Conservation (phyloP, 1,284 basidiomycete genomes). For the Ustilago bromivora region DNA sequence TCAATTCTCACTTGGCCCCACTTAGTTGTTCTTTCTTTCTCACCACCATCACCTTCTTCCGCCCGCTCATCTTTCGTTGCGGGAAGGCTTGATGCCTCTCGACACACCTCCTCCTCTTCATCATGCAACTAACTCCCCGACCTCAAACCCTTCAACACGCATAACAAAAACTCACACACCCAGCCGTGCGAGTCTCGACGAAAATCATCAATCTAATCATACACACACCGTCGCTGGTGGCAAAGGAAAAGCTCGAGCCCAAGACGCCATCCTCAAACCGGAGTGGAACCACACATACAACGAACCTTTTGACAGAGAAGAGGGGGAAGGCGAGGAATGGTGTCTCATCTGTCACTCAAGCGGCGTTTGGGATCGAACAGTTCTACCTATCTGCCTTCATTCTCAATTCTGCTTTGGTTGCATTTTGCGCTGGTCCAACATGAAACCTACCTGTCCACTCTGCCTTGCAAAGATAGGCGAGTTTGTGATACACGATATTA, state of each 20-base stretch:
- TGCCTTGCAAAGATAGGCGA: slow-evolving; percentile 61
- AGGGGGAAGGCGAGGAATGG: slow-evolving; percentile 21
- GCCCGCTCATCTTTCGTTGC: no score
- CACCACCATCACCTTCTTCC: no score
- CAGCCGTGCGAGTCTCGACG: no score
- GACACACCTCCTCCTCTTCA: no score
- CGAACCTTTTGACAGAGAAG: neutral
- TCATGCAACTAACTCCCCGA: no score
- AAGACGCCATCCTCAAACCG: neutral
- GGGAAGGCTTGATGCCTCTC: no score
- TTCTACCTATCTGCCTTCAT: slow-evolving; percentile 64
- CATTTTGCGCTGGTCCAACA: slow-evolving; percentile 65
- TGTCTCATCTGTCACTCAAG: slow-evolving; percentile 67
- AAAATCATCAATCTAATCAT: no score
- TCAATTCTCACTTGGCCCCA: no score
- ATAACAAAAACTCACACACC: no score
- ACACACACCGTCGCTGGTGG: neutral
- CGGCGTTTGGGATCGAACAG: slow-evolving; percentile 60
- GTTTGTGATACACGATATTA: slow-evolving; percentile 62
- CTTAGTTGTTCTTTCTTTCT: no score
- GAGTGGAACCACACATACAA: neutral
- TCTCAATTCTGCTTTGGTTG: slow-evolving; percentile 69
- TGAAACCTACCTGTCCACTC: slow-evolving; percentile 66
- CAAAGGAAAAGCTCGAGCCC: slow-evolving; percentile 8
- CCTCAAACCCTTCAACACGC: no score